phyloP scores from a whole-genome alignment of 306 rosid species.

The Pyrus betulifolia region DNA sequence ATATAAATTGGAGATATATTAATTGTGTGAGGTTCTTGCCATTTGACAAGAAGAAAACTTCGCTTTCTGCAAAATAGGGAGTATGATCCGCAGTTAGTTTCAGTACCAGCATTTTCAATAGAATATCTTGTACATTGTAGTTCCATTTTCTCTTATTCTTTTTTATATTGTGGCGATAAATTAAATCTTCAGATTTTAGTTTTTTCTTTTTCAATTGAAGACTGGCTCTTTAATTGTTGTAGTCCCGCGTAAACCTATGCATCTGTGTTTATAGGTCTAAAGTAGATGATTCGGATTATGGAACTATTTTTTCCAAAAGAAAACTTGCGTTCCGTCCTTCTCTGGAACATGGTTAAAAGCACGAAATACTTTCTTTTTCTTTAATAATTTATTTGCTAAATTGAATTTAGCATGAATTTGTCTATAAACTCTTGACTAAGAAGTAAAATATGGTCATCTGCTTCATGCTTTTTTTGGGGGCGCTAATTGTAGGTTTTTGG shows the following conservation, averaged over 20 bases:
- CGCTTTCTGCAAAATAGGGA: not conserved
- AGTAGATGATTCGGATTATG: not conserved
- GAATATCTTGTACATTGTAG: not conserved
- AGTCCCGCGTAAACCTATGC: not conserved
- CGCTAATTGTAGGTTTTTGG: conserved; percentile 11
- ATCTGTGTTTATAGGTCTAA: not conserved
- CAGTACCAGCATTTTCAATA: not conserved
- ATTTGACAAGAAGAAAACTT: not conserved
- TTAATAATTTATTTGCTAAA: not conserved
- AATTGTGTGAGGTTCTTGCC: not conserved
- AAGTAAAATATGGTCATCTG: not conserved
- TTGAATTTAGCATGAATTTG: not conserved
- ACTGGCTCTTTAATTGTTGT: not conserved
- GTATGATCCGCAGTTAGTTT: not conserved
- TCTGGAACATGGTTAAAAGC: not conserved
- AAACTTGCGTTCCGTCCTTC: not conserved
- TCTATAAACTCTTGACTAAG: not conserved
- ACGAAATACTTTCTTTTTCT: not conserved
- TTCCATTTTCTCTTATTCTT: not conserved
- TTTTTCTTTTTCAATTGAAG: not conserved
- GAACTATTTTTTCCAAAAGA: not conserved
- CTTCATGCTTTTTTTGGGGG: not conserved
- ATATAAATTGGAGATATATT: not conserved
- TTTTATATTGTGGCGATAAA: not conserved
- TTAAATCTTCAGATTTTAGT: not conserved